Base-by-base conservation (phyloP, 2,329 filamentous ascomycete genomes). In the Hypoxylon sp. region DNA sequence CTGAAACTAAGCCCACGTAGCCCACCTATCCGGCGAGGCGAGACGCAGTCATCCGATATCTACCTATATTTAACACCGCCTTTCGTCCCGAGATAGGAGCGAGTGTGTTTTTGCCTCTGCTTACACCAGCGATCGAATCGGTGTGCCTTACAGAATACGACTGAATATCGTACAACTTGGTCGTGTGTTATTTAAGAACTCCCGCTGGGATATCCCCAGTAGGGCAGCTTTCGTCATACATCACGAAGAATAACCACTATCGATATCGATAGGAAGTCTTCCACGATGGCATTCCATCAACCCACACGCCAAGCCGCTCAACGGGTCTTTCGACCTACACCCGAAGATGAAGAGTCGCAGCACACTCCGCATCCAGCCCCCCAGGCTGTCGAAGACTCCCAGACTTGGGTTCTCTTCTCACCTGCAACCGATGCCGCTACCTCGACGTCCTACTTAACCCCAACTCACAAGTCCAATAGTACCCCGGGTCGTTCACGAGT, bases 391-490 rank as follows among this genome's bases (percentile, higher is more conserved):
- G 89, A 92, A 67, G 91, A 94, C 71, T 91, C 93, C 11, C 91
- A 96, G 80, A 95, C 97, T 87, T 99, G 96, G 96, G 91, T 98
- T 60, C 89, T 99, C 71, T 99, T 99, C 83, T 93, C 94, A 6
- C 93, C 93, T 1, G 85, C 86, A 7, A 89, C 90, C 69, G 86
- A 85, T 65, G 82, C 84, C 34, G 81, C 81, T 50, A 87, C 85
- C 2, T 90, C 91, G 19, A 86, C 86, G 10, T 89, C 89, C 4
- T 90, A 91, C 68, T 86, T 90, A 57, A 93, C 90, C 48, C 89
- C 92, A 38, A 89, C 89, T 78, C 78, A 92, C 79, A 75, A 87
- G 82, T 82, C 89, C 80, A 77, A 94, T 82, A 72, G 87, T 80
- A 83, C 91, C 77, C 79, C 89, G 28, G 92, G 91, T 38, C 87